phyloP scores from a whole-genome alignment of 495 filamentous ascomycete genomes.

The Hypomontagnella monticulosa region DNA sequence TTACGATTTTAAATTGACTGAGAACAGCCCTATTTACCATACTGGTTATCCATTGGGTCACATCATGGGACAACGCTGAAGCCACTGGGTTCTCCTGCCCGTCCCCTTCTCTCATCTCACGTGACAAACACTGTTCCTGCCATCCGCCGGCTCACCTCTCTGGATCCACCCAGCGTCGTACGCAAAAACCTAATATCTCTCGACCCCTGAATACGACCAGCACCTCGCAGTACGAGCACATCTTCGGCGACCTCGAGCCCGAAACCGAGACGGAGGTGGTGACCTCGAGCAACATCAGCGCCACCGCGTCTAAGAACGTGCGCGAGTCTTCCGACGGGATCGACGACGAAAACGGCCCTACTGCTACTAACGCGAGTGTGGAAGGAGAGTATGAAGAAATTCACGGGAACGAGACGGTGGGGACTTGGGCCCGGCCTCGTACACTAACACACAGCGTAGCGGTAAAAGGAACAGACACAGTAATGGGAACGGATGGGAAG shows the following conservation, averaged over 20 bases:
- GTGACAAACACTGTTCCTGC: not conserved
- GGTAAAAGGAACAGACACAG: too few species aligned
- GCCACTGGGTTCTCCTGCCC: not conserved
- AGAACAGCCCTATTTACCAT: conserved; percentile 60
- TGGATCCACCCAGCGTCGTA: not conserved
- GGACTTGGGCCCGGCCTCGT: not conserved
- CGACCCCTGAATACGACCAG: conserved; percentile 31
- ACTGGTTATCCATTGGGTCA: conserved; percentile 64
- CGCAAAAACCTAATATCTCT: conserved; percentile 20
- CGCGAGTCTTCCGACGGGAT: conserved; percentile 5
- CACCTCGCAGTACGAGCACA: conserved; percentile 37
- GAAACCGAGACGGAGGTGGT: conserved; percentile 17
- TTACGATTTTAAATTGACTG: not conserved
- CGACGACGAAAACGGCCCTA: not conserved
- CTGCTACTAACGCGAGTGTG: not conserved
- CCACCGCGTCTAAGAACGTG: not conserved
- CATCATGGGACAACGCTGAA: conserved; percentile 54
- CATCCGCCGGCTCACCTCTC: conserved; percentile 1
- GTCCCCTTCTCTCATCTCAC: not conserved
- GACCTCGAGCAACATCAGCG: conserved; percentile 1
- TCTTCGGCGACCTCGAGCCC: conserved; percentile 25
- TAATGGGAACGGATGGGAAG: not conserved
- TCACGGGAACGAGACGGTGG: not conserved
- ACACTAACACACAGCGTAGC: not conserved
- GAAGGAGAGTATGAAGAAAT: not conserved